Evolutionary conservation across 768 basidiomycete species (phyloP), one percentile per base, ranked within the genome.

Genomic region (Dendrothele bispora): DNA sequence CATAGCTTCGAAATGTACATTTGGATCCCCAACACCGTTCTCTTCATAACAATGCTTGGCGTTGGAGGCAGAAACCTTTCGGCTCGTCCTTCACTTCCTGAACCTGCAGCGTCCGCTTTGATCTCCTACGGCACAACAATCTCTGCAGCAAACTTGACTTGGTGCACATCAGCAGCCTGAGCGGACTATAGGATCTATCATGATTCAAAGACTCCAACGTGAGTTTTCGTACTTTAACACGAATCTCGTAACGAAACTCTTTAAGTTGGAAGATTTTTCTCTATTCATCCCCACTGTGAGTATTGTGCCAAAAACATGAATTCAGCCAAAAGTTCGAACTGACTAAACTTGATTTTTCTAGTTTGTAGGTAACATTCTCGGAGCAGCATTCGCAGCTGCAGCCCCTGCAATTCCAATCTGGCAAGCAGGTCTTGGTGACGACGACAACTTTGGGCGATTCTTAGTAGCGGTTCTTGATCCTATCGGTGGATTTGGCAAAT

Each of bases 11-110:
- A 87, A 54, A 79, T 76, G 18, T 59, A 82, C 7, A 69, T 80
- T 4, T 89, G 88, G 87, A 67, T 88, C 7, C 88, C 88, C 0
- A 78, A 82, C 34, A 63, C 80, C 7, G 61, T 90, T 34, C 73
- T 78, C 12, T 84, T 85, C 61, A 60, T 86, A 22, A 73, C 86
- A 22, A 77, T 83, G 22, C 70, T 85, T 24, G 85, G 84, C 1
- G 67, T 86, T 4, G 78, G 84, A 0, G 84, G 82, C 0, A 80
- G 82, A 55, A 72, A 87, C 49, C 67, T 90, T 8, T 58, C 66
- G 22, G 69, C 58, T n/a, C 58, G 60, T 39, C 57, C 64, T 3
- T 17, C 54, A 3, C 54, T 58, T 26, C 67, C 69, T 10, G 24
- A 62, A 2, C 60, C 69, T 15, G 52, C 61, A 17, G 62, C 65